phyloP scores from a whole-genome alignment of 208 protist species.

The Phytomonas sp. region DNA sequence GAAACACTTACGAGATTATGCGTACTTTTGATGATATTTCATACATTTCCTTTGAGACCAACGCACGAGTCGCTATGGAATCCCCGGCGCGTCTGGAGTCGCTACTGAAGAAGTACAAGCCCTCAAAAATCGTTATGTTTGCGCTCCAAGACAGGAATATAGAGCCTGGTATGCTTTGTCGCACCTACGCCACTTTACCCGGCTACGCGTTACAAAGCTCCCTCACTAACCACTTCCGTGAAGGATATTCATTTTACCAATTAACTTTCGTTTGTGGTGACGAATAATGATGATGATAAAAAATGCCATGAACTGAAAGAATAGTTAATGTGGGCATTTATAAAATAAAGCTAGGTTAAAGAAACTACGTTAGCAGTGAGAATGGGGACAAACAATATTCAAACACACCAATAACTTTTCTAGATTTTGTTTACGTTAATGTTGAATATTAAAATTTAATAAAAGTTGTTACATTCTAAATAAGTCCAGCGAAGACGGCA shows the following conservation, averaged over 20 bases:
- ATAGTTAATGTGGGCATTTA: neutral
- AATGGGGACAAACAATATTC: neutral
- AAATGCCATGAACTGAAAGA: neutral
- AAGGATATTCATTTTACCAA: slow-evolving; percentile 78
- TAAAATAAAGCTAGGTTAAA: neutral
- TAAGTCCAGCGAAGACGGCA: slow-evolving; percentile 9
- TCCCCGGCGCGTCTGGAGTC: slow-evolving; percentile 21
- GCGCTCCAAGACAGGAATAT: slow-evolving; percentile 53
- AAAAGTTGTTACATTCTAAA: slow-evolving; percentile 10
- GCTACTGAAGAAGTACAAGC: slow-evolving; percentile 43
- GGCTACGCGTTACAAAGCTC: slow-evolving; percentile 56
- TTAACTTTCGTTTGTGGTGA: slow-evolving; percentile 35
- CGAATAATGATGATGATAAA: slow-evolving; percentile 3
- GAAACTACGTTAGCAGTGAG: neutral
- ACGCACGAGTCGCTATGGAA: slow-evolving; percentile 26
- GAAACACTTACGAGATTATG: slow-evolving; percentile 56
- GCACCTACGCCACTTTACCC: slow-evolving; percentile 28
- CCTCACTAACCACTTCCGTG: slow-evolving; percentile 61
- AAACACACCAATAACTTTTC: slow-evolving; percentile 6
- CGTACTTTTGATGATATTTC: slow-evolving; percentile 33
- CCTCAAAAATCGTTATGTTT: slow-evolving; percentile 56
- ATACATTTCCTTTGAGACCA: slow-evolving; percentile 74
- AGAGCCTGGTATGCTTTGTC: slow-evolving; percentile 17
- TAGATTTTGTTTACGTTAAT: slow-evolving; percentile 9
- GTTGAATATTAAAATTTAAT: slow-evolving; percentile 2